Evolutionary conservation across 2,329 filamentous ascomycete genomes (phyloP).

Genomic region (Sordariomycetes sp.): DNA sequence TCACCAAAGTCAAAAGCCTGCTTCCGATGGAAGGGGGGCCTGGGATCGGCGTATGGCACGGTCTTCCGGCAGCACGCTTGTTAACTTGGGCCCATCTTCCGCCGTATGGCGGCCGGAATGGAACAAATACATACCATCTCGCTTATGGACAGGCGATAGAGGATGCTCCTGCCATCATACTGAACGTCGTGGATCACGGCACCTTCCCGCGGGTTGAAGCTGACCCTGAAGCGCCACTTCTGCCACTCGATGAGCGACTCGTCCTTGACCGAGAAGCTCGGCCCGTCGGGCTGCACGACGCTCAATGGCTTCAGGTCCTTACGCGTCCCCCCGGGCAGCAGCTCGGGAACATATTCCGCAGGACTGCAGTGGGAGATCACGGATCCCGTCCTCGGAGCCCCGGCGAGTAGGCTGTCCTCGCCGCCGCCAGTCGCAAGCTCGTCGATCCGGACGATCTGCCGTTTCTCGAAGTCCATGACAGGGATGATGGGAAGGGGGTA

Average conservation of each 20-base stretch:
- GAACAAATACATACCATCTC: no score
- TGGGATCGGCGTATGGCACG: conserved; percentile 57
- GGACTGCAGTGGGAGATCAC: neutral
- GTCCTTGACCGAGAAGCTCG: conserved; percentile 33
- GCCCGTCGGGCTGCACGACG: conserved; percentile 52
- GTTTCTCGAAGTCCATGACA: neutral
- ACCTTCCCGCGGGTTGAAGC: conserved; percentile 61
- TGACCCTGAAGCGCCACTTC: conserved; percentile 59
- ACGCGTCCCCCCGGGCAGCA: conserved; percentile 42
- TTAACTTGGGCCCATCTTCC: no score
- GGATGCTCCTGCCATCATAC: conserved; percentile 53
- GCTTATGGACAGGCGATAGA: conserved; percentile 56
- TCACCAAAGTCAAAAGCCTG: conserved; percentile 66
- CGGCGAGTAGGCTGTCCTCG: neutral
- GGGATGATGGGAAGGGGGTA: neutral
- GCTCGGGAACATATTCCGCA: neutral
- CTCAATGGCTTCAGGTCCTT: conserved; percentile 51
- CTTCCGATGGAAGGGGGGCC: conserved; percentile 56
- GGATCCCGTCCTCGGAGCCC: neutral
- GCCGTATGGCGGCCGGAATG: no score
- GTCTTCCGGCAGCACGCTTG: conserved; percentile 10
- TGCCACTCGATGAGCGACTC: conserved; percentile 44
- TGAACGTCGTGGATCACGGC: conserved; percentile 59
- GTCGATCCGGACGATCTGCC: neutral
- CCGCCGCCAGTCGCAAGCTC: neutral